Base-by-base conservation (phyloP, 2,329 filamentous ascomycete genomes). In the Penicillium glabrum region DNA sequence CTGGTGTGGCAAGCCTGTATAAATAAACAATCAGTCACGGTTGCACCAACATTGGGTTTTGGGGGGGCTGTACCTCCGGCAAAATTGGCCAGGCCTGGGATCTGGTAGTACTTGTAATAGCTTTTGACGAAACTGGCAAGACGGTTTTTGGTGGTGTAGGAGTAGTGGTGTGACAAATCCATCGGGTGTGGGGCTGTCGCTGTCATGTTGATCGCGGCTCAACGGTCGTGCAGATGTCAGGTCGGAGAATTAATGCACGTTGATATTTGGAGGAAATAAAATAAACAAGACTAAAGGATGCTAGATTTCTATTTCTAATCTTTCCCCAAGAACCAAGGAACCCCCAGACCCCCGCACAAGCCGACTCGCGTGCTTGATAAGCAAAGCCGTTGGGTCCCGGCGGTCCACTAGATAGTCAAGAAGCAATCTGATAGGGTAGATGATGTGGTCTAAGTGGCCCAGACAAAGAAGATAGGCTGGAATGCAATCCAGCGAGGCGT, bases 41-140 rank as follows among this genome's bases (percentile, higher is more conserved):
- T 29, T 23, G 11, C 16, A 27, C 37, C 11, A 27, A 41, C 19
- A 14, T 16, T 49, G 21, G 3, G 19, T 27, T 13, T 16, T 24
- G 26, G 31, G 31, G 31, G 11, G 5, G 43, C 54, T 65, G 47
- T 71, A 83, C 84, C 84, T 67, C 84, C 84, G 11, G 85, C 84
- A 37, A 87, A 71, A 66, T 87, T 86, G 16, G 80, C 82, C 63
- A 87, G 85, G 35, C 83, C 83, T 0, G 85, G 84, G 51, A 86
- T 85, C 11, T 66, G 61, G 66, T 95, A 95, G 76, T 90, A 96
- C 75, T 91, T 91, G 80, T 96, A 96, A 73, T 93, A 91, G 37
- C 82, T 70, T 79, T 96, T 96, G 72, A 96, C 83, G 44, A 79
- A 79, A 69, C 87, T 95, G 7, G 83, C 79, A 7, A 79, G 65